These are phyloP conservation scores for Curvularia lunata DNA, from an alignment of 2,329 filamentous ascomycete species.

Conservation along the genomic window DNA sequence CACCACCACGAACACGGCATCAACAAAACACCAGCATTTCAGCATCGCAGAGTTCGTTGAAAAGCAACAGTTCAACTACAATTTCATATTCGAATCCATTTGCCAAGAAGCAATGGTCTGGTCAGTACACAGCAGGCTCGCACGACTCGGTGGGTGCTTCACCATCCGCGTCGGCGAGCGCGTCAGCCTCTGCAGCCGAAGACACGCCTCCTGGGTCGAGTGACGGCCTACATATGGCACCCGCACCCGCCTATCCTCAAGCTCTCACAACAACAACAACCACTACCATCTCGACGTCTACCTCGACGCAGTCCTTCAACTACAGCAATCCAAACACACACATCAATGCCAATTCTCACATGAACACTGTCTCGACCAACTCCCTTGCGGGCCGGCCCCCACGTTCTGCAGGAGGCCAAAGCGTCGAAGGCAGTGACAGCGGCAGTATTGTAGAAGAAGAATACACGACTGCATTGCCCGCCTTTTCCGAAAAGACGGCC, in stretches of 20 bases:
- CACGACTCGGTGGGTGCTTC: constrained; percentile 36
- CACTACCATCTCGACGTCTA: constrained; percentile 22
- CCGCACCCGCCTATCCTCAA: constrained; percentile 39
- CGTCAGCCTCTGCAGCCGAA: constrained; percentile 42
- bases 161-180: constrained; percentile 39
- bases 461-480: constrained; percentile 47
- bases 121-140: constrained; percentile 33
- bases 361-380: constrained; percentile 24
- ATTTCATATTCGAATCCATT: constrained; percentile 37
- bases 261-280: constrained; percentile 34
- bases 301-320: constrained; percentile 22
- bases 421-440: constrained; percentile 44
- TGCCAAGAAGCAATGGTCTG: constrained; percentile 23
- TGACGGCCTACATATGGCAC: constrained; percentile 46
- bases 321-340: constrained; percentile 36
- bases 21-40: constrained; percentile 44
- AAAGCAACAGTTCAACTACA: constrained; percentile 36
- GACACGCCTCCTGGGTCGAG: constrained; percentile 47
- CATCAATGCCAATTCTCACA: constrained; percentile 33
- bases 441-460: constrained; percentile 48
- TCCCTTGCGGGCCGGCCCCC: constrained; percentile 32
- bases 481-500: constrained; percentile 41
- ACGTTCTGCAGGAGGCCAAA: constrained; percentile 34
- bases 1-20: constrained; percentile 35
- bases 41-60: constrained; percentile 42